These are phyloP conservation scores for Calvatia gigantea DNA, from an alignment of 768 basidiomycete genomes.

Conservation along the genomic window DNA sequence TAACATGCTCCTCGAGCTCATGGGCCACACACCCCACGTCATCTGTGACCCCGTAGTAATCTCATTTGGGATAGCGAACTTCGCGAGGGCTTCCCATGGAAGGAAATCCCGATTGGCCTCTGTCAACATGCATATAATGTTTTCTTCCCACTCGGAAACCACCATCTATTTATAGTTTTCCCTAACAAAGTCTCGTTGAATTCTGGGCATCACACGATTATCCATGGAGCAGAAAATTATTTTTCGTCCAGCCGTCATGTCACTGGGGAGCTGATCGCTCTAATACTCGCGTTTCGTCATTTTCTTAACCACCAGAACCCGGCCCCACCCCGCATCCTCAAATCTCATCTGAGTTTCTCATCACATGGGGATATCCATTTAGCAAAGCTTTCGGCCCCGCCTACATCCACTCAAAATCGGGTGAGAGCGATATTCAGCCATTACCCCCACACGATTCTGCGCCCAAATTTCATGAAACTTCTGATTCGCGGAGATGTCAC, in stretches of 20 bases:
- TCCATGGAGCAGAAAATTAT: neutral
- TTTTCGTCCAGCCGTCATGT: neutral
- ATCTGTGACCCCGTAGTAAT: neutral
- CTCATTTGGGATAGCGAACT: neutral
- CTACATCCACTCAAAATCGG: neutral
- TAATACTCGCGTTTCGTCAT: neutral
- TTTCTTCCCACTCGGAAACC: neutral
- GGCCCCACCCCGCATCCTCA: neutral
- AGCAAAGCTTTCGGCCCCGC: neutral
- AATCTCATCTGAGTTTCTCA: neutral
- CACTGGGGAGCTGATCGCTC: neutral
- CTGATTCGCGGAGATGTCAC: neutral
- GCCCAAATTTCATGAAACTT: neutral
- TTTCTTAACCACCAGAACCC: neutral
- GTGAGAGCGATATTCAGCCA: neutral
- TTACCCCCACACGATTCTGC: neutral
- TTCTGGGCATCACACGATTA: neutral
- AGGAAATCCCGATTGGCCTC: neutral
- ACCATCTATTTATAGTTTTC: neutral
- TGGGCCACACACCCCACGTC: no score
- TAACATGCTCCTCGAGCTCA: no score
- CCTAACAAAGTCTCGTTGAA: neutral
- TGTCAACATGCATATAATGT: neutral
- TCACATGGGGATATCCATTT: neutral
- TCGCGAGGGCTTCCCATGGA: neutral